Evolutionary conservation across 345 rosid species (phyloP).

Genomic region (Aquilaria yunnanensis): DNA sequence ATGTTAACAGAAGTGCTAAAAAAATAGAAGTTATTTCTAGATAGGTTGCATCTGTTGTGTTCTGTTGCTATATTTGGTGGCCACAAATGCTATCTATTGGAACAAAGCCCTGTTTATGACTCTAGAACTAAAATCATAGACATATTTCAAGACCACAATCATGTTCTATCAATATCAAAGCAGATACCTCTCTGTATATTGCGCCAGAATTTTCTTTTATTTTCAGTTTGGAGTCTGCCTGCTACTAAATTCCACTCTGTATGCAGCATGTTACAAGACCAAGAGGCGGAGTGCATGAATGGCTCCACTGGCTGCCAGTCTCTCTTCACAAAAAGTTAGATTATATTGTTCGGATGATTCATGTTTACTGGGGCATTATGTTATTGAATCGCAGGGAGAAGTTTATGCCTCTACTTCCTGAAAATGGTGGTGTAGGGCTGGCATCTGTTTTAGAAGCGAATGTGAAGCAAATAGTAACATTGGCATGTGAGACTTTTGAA

Average conservation of each 20-base stretch:
- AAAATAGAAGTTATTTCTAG: no score
- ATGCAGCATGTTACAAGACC: slow-evolving; percentile 89
- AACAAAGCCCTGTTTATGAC: no score
- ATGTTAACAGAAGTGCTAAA: no score
- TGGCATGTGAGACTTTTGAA: slow-evolving; percentile 73
- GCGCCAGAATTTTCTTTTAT: background rate
- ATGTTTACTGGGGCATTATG: slow-evolving; percentile 40
- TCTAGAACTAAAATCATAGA: no score
- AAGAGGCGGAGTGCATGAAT: slow-evolving; percentile 85
- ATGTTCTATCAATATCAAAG: background rate
- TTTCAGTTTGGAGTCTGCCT: background rate
- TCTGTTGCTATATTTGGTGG: no score
- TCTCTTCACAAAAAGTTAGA: slow-evolving; percentile 67
- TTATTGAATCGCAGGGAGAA: slow-evolving; percentile 31
- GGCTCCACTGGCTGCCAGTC: slow-evolving; percentile 94
- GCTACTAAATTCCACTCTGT: background rate
- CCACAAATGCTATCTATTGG: no score
- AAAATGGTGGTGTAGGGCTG: slow-evolving; percentile 67
- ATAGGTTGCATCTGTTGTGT: no score
- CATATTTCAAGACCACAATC: no score
- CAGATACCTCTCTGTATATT: background rate
- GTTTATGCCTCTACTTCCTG: slow-evolving; percentile 24
- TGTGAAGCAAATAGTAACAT: slow-evolving; percentile 61
- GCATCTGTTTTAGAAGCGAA: slow-evolving; percentile 76
- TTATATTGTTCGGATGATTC: slow-evolving; percentile 45